Base-by-base conservation (phyloP, 176 grass and related monocot genomes). In the Saccharum officinarum region DNA sequence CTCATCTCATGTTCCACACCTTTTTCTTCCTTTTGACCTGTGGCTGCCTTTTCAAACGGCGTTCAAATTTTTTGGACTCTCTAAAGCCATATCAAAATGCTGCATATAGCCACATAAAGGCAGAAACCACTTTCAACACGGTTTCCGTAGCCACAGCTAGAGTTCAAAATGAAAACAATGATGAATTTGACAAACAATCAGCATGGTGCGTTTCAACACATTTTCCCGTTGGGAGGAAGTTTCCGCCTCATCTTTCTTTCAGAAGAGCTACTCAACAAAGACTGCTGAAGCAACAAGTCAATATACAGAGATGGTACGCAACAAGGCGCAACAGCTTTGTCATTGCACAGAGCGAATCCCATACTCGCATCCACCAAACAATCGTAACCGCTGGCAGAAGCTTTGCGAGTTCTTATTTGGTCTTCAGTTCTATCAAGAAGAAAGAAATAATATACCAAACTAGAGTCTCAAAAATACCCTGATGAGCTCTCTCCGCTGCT, bases 381-480 rank as follows among this genome's bases (percentile, higher is more conserved):
- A 83, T 82, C 52, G 20, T 28, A 65, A 39, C 7, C 10, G 13
- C 7, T 7, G 26, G n/a, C 6, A 0, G 41, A 10, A 83, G 5
- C 36, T 23, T 39, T 3, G 16, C 1, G 15, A 26, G 8, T 50
- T n/a, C 36, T 49, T 71, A 78, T 67, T 83, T 78, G 77, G 38
- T 63, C 54, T 37, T 34, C 40, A n/a, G 28, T 44, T 64, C 7
- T 2, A 76, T 38, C 7, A 25, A 81, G 26, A 50, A 26, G 4
- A 69, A 46, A 3, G 25, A 49, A 28, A 40, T 7, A 65, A 65
- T 15, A 66, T 49, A 47, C 6, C 63, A 75, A 80, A 31, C 46
- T 80, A 85, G 15, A 84, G 10, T 81, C 75, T 87, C 69, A 80
- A 62, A 74, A 80, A 80, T 33, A 79, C 30, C 15, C 38, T 79